Base-by-base conservation (phyloP, 2,329 filamentous ascomycete genomes). In the Neopestalotiopsis sp. region DNA sequence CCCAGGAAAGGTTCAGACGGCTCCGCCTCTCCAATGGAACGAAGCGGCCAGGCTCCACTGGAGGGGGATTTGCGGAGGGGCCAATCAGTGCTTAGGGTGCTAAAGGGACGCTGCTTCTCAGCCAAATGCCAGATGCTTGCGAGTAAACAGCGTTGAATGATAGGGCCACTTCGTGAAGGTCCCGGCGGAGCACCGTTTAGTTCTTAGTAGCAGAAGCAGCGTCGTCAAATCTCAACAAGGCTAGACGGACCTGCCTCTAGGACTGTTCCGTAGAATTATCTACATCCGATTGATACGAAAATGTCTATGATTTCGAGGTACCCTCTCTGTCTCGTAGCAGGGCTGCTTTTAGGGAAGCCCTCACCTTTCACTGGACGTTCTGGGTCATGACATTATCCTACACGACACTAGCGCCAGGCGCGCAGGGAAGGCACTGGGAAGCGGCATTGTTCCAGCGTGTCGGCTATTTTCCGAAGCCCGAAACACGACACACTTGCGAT, bases 51-150 rank as follows among this genome's bases (percentile, higher is more conserved):
- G 24, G 10, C 66, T 70, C 69, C 69, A 65, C 69, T 53, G 45
- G 68, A 64, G 59, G 34, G 59, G 42, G 42, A 61, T 53, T 61
- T 70, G 69, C 58, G 69, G 69, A 70, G 69, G 66, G 56, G 69
- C 69, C 69, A 70, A 70, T 70, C 66, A 68, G 30, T 45, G 42
- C 69, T 49, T 24, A 58, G 61, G 62, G 45, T 28, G 24, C 66
- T 66, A 68, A 34, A 28, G 24, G 24, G 20, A 63, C 34, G 34
- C 34, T 38, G 34, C 6, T 28, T 28, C 57, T 40, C 38, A 38
- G 28, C 24, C 34, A 38, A 38, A 38, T 28, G 24, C 24, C 24
- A 28, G 20, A 28, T 53, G 49, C 32, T 59, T 24, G 40, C 28
- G 34, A 17, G 24, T 66, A 30, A 13, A 28, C 42, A 9, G 61